Base-by-base conservation (phyloP, 257 asterid genomes). In the Striga asiatica region DNA sequence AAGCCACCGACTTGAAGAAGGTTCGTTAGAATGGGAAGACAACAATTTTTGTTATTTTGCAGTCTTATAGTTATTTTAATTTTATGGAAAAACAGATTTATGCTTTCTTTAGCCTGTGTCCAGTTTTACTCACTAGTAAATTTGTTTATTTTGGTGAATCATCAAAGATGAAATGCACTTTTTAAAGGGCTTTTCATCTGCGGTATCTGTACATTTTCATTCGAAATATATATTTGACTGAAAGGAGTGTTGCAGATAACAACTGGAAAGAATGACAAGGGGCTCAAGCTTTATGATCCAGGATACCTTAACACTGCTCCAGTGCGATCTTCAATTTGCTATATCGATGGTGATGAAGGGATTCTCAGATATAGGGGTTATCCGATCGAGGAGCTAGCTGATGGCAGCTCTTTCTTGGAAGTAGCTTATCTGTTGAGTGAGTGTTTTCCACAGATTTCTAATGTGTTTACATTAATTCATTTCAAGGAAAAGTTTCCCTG, bases 281-380 rank as follows among this genome's bases (percentile, higher is more conserved):
- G 98, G 70, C 85, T 91, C 55, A 91, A 91, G 77, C 93, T 91
- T 43, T 91, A 87, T 66, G 98, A 91, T 76, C 98, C 98, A 0
- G 98, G 98, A 18, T 91, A 91, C 71, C 92, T 87, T 48, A 91
- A 91, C 69, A 91, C 97, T 4, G 98, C 98, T 54, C 98, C 98
- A 0, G 98, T 91, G 16, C 76, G 93, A 54, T 91, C 98, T 11
- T 84, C 97, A 1, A 82, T 91, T 57, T 87, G 84, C 62, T 91
- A 91, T 60, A 91, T 91, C 31, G 97, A 91, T 70, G 98, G 98
- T 27, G 98, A 91, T 77, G 97, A 86, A 19, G 98, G 98, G 58
- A 73, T 91, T 61, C 98, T 91, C 51, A 77, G 97, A 66, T 91
- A 91, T 71, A 79, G 98, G 61, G 98, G 98, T 28, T 87, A 77